These are phyloP conservation scores for Lyophyllum semitale DNA, from an alignment of 768 basidiomycete species.

Conservation along the genomic window DNA sequence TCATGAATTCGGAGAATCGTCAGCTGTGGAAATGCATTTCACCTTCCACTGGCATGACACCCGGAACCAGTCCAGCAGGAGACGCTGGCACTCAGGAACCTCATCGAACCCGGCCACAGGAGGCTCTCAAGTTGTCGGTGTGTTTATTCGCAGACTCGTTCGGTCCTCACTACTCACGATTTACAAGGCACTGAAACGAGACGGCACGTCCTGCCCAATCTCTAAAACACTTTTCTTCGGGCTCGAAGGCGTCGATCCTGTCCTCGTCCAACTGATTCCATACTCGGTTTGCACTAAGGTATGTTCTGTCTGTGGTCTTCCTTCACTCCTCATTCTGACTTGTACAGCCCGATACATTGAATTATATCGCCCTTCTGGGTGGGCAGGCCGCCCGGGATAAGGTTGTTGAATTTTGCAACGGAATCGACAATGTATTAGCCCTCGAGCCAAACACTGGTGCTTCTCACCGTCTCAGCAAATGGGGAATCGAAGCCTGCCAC, in stretches of 20 bases:
- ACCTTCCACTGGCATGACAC: too few species aligned
- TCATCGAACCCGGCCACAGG: background rate
- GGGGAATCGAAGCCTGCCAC: slow-evolving; percentile 17
- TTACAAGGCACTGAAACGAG: slow-evolving; percentile 15
- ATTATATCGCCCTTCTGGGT: slow-evolving; percentile 11
- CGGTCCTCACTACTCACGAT: background rate
- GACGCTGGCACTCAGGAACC: background rate
- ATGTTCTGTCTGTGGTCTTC: background rate
- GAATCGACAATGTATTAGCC: slow-evolving; percentile 12
- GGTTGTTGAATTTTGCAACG: slow-evolving; percentile 5
- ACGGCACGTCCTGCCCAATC: slow-evolving; percentile 18
- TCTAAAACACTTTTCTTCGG: slow-evolving; percentile 12
- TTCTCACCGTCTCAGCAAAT: slow-evolving; percentile 10
- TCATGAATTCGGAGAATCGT: slow-evolving; percentile 7
- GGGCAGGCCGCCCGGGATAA: slow-evolving; percentile 4
- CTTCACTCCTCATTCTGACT: background rate
- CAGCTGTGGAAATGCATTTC: slow-evolving; percentile 4
- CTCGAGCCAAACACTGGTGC: slow-evolving; percentile 9
- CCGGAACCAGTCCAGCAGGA: background rate
- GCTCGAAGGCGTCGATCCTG: slow-evolving; percentile 5
- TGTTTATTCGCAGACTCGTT: background rate
- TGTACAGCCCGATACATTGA: slow-evolving; percentile 8
- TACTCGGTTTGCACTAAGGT: slow-evolving; percentile 13
- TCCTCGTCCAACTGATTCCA: slow-evolving; percentile 14
- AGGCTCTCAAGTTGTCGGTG: slow-evolving; percentile 10